These are phyloP conservation scores for Ganoderma lingzhi DNA, from an alignment of 1,284 basidiomycete species.

Conservation along the genomic window DNA sequence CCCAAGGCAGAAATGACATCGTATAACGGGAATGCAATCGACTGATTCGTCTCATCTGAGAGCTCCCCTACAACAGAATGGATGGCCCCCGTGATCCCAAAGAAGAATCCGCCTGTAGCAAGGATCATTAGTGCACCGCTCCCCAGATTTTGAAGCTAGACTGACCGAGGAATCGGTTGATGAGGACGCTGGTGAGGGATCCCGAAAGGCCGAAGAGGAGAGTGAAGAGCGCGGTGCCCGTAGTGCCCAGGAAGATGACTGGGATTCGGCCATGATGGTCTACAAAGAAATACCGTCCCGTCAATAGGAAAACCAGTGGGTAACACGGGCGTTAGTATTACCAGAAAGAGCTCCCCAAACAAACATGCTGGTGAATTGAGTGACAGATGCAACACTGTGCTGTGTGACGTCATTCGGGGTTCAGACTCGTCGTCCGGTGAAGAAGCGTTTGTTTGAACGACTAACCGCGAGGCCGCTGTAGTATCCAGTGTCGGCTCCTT, in stretches of 20 bases:
- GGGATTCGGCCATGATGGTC: conserved; percentile 68
- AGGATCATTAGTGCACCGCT: not conserved
- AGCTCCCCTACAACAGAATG: conserved; percentile 70
- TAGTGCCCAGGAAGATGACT: conserved; percentile 61
- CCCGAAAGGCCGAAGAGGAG: conserved; percentile 63
- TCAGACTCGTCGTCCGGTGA: not conserved
- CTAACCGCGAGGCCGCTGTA: conserved; percentile 44
- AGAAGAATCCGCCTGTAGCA: conserved; percentile 48
- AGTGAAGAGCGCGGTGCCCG: conserved; percentile 58
- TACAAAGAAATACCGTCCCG: conserved; percentile 43
- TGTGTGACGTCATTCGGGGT: conserved; percentile 15
- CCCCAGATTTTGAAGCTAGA: not conserved
- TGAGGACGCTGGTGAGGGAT: conserved; percentile 53
- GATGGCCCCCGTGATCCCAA: conserved; percentile 68
- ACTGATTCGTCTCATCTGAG: conserved; percentile 71
- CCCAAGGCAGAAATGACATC: conserved; percentile 69
- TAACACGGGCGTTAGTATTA: conserved; percentile 11
- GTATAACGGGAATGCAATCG: conserved; percentile 67
- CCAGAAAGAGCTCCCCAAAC: conserved; percentile 46
- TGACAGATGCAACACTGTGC: conserved; percentile 41
- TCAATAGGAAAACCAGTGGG: too few relatives aligned
- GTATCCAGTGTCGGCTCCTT: conserved; percentile 42
- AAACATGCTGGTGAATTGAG: conserved; percentile 45
- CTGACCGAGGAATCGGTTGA: conserved; percentile 51
- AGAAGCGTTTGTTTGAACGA: not conserved